A percentile compares a stretch with the other conserved stretches of the same genome.
Conservation (phyloP, 2,329 filamentous ascomycete genomes). For the Aspergillus versicolor region DNA sequence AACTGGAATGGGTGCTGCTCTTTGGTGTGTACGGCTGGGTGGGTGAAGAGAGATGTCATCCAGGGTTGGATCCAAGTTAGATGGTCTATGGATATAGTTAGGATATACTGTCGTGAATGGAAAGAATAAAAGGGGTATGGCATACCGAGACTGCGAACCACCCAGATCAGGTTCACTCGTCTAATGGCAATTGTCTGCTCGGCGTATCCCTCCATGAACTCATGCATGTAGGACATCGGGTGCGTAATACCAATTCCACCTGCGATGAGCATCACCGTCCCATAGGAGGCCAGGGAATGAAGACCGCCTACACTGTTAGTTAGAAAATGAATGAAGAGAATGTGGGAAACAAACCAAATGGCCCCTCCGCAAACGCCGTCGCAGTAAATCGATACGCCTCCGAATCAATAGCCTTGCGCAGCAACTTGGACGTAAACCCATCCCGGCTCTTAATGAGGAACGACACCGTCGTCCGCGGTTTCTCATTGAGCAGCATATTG, state of each 20-base stretch:
- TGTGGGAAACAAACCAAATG: conserved; percentile 29
- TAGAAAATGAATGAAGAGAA: background rate
- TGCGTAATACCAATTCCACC: conserved; percentile 41
- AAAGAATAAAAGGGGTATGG: no score
- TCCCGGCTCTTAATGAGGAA: conserved; percentile 34
- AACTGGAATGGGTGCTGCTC: conserved; percentile 26
- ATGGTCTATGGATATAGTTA: conserved; percentile 24
- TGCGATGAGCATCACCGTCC: conserved; percentile 34
- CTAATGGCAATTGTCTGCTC: conserved; percentile 26
- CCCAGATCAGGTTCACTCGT: conserved; percentile 32
- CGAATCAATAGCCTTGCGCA: conserved; percentile 27
- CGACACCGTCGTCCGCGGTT: conserved; percentile 30
- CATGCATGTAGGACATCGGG: conserved; percentile 34
- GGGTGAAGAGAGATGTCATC: conserved; percentile 31
- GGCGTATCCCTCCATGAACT: conserved; percentile 28
- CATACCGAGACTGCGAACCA: conserved; percentile 33
- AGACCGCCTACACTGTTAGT: conserved; percentile 23
- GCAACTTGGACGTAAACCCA: conserved; percentile 34
- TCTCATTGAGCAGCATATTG: conserved; percentile 24
- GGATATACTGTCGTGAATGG: background rate
- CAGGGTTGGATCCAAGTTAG: conserved; percentile 36
- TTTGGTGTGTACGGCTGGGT: conserved; percentile 27
- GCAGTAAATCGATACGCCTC: conserved; percentile 25
- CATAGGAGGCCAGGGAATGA: conserved; percentile 32
- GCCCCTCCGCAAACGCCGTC: conserved; percentile 33